phyloP scores from a whole-genome alignment of 345 rosid species.

The Camelina neglecta region DNA sequence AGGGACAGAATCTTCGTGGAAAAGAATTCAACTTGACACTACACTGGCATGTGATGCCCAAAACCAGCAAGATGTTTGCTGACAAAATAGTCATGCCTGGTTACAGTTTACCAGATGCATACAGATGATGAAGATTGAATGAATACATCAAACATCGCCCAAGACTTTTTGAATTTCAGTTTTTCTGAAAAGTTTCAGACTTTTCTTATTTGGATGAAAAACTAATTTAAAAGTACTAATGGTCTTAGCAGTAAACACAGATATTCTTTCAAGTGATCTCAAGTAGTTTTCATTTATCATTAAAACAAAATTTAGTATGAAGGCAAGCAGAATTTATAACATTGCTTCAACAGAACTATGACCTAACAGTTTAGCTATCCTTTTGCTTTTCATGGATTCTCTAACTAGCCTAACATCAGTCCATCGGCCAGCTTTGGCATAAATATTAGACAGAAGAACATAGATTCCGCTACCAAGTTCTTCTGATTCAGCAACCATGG shows the following conservation, averaged over 20 bases:
- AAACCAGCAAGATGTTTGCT: conserved; percentile 90
- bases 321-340: conserved; percentile 2
- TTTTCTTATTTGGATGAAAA: conserved; percentile 5
- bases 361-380: conserved; percentile 49
- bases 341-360: conserved; percentile 51
- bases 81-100: conserved; percentile 78
- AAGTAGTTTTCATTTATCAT: background rate
- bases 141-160: background rate
- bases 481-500: conserved; percentile 43
- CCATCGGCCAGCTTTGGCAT: conserved; percentile 62
- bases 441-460: conserved; percentile 56
- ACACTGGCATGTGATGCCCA: conserved; percentile 98
- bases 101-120: conserved; percentile 74
- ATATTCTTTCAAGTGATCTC: background rate
- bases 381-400: conserved; percentile 51
- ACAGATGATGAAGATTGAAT: conserved; percentile 51
- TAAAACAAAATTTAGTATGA: background rate
- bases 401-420: conserved; percentile 49
- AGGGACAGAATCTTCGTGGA: conserved; percentile 88
- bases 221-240: conserved; percentile 24
- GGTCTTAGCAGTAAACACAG: background rate
- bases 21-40: conserved; percentile 86
- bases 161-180: conserved; percentile 32
- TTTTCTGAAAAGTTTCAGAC: conserved; percentile 16
- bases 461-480: conserved; percentile 51